Percentiles rank a stretch among this genome's conserved stretches.
These are phyloP conservation scores for Mycena haematopus DNA, from an alignment of 768 basidiomycete genomes.

Conservation along the genomic window DNA sequence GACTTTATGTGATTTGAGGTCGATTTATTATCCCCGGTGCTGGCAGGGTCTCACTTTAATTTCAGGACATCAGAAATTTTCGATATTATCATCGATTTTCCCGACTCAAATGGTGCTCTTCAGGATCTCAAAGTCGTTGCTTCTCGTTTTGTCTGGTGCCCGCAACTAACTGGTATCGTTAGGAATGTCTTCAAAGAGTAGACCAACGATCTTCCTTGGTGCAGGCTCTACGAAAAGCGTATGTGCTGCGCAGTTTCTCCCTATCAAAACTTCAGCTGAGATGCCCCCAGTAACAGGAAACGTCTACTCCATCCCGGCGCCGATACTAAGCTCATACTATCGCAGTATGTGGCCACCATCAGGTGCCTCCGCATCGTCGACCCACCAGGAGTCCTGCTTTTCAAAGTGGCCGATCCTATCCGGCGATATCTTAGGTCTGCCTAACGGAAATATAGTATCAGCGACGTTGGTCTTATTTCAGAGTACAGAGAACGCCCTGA, in stretches of 20 bases:
- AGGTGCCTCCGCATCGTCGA: slow-evolving; percentile 90
- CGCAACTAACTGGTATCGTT: background rate
- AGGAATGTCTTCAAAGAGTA: slow-evolving; percentile 84
- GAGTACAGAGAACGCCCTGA: slow-evolving; percentile 77
- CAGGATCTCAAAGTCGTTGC: slow-evolving; percentile 78
- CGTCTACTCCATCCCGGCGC: slow-evolving; percentile 95
- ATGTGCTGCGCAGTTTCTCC: slow-evolving; percentile 34
- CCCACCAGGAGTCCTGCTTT: slow-evolving; percentile 90
- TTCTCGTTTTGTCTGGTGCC: background rate
- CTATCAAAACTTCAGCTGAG: slow-evolving; percentile 3
- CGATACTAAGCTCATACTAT: slow-evolving; percentile 88
- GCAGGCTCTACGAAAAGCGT: slow-evolving; percentile 81
- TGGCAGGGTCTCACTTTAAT: background rate
- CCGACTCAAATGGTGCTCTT: slow-evolving; percentile 84
- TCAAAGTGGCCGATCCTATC: slow-evolving; percentile 93
- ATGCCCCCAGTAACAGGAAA: slow-evolving; percentile 68
- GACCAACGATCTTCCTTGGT: slow-evolving; percentile 83
- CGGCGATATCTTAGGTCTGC: slow-evolving; percentile 81
- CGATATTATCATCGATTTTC: slow-evolving; percentile 94
- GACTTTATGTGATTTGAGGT: slow-evolving; percentile 88
- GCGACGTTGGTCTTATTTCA: background rate
- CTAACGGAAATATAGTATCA: too few relatives aligned
- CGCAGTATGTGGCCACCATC: slow-evolving; percentile 92
- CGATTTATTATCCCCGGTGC: slow-evolving; percentile 26
- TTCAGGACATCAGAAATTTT: slow-evolving; percentile 83